Percentiles rank a stretch among this genome's conserved stretches.
These are phyloP conservation scores for Emergomyces africanus DNA, from an alignment of 2,329 filamentous ascomycete species.

Conservation along the genomic window DNA sequence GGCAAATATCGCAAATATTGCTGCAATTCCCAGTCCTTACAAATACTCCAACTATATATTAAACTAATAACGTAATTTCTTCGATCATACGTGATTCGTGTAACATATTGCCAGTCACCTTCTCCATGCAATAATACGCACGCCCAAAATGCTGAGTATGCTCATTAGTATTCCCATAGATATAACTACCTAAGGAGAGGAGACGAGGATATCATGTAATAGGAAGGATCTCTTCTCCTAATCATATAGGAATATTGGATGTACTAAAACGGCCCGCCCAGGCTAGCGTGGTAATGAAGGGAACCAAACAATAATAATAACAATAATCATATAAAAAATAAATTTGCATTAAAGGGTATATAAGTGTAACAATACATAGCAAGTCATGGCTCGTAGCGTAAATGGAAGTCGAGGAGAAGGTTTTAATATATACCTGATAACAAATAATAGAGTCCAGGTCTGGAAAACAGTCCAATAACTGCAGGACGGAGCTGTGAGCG, in stretches of 20 bases:
- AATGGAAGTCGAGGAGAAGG: background rate
- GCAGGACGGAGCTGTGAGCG: background rate
- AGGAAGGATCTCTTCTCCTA: background rate
- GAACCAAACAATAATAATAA: background rate
- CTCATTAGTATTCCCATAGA: background rate
- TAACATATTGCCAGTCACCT: background rate
- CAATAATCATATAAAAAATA: background rate
- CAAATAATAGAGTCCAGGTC: background rate
- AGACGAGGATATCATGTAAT: background rate
- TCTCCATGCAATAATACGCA: background rate
- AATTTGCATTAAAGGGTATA: background rate
- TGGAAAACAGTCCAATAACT: background rate
- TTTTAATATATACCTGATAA: background rate
- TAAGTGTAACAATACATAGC: background rate
- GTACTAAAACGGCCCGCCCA: background rate
- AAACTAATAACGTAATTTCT: background rate
- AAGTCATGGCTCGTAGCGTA: background rate
- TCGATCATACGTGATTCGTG: background rate
- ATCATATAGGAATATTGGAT: background rate
- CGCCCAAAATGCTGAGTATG: background rate
- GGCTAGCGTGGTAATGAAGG: background rate
- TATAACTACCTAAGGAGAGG: background rate
- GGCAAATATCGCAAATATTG: background rate
- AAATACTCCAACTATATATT: background rate
- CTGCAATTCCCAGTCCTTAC: background rate